Evolutionary conservation across 2,329 filamentous ascomycete genomes (phyloP), one percentile per base, ranked within the genome.

Genomic region (Fusarium armeniacum): DNA sequence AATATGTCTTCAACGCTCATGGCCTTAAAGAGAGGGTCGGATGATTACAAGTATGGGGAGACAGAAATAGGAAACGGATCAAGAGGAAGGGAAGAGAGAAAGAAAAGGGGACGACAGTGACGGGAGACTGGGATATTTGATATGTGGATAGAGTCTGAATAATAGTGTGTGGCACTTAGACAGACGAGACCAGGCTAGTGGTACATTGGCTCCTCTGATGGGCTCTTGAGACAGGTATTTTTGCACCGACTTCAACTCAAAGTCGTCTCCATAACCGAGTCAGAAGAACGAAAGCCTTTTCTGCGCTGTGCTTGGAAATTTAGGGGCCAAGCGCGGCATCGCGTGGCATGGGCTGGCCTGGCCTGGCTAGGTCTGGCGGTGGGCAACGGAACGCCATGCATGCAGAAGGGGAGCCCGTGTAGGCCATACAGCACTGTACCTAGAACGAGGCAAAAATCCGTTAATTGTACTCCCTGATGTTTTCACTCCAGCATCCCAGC

Each of bases 241-340:
- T 63, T 41, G 50, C 47, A 53, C 55, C 43, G 33, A 57, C 49
- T 41, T 53, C 35, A 52, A 52, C 49, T 52, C 33, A 40, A 26
- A 41, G 35, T 46, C 12, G 44, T 54, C 40, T 54, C 51, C 51
- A 35, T 46, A 54, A 35, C 49, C 49, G 49, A 52, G 49, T 52
- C 49, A 52, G 49, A 52, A 10, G 49, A 52, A 20, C 35, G 36
- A 52, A 40, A 41, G 49, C 36, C 26, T 52, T 51, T 52, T 26
- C 24, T 52, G 35, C 20, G 40, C 41, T 54, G 33, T 46, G 40
- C 41, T 54, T 41, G 53, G 57, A 64, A 65, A 62, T 53, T 54
- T 58, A 66, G 65, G 62, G 59, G 62, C 69, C 70, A 67, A 72
- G 69, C 69, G 66, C 69, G 70, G 67, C 54, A 65, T 46, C 62